Evolutionary conservation across 2,329 filamentous ascomycete species (phyloP), one percentile per base, ranked within the genome.

Genomic region (Pseudopyrenochaeta lycopersici): DNA sequence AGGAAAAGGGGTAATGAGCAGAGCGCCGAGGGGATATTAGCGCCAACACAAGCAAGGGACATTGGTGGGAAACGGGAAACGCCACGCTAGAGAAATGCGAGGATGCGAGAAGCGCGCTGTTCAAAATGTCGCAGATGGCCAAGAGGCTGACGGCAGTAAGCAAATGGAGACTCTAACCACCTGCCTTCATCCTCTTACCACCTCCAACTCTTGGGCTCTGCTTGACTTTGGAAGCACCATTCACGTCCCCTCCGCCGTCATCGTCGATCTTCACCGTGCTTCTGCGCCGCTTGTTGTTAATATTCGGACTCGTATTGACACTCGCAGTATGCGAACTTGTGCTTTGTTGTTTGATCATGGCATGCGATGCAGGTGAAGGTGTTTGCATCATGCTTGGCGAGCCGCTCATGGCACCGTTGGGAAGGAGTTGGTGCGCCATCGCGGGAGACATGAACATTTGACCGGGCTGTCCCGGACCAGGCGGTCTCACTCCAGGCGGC

Each of bases 181-280:
- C 64, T 14, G 54, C 64, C 56, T 74, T 74, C 57, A 73, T 66
- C 39, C 71, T 61, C 61, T 77, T 77, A 55, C 66, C 69, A 32
- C 78, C 78, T 42, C 69, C 69, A 7, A 79, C 72, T 18, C 79
- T 70, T 21, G 80, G 80, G 63, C 78, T 81, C 43, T 74, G 76
- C 65, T 86, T 87, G 45, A 84, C 77, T 53, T 85, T 81, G 21
- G 68, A 41, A 12, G 59, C 70, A n/a, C 71, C 74, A 48, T 75
- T 75, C 38, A 71, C 68, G 14, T 74, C 73, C 21, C 66, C 67
- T 18, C 71, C 75, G 7, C 72, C 77, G 39, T 85, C 84, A 41
- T 87, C 84, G 33, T 87, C 85, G 47, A 82, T 74, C 70, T 88
- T 88, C 51, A 86, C 84, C 12, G 82, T 82, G 71, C 85, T 88